Percentiles rank a stretch among this genome's conserved stretches.
Evolutionary conservation across 2,329 filamentous ascomycete species (phyloP).

Genomic region (Talaromyces atroroseus): DNA sequence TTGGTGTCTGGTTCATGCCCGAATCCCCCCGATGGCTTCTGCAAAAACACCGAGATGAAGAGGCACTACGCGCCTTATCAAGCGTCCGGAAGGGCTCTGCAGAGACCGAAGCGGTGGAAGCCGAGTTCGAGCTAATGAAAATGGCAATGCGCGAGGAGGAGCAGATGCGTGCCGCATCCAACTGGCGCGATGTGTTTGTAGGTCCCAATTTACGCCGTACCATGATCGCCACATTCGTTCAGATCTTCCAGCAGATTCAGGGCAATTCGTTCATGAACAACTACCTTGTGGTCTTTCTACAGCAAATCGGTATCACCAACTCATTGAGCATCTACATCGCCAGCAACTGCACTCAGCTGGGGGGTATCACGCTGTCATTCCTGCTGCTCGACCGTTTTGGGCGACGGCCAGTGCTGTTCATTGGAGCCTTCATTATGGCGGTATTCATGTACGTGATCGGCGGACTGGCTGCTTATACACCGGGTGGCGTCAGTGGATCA

Average conservation of each 20-base stretch:
- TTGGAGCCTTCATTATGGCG: conserved; percentile 1
- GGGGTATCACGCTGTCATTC: background rate
- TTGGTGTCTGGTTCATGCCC: background rate
- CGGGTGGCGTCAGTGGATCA: background rate
- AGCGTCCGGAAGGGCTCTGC: background rate
- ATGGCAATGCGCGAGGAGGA: background rate
- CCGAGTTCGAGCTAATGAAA: background rate
- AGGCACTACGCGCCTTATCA: background rate
- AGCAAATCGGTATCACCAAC: background rate
- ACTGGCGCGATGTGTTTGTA: background rate
- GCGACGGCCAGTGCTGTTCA: background rate
- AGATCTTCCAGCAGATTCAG: background rate
- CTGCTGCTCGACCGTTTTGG: background rate
- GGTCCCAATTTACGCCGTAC: background rate
- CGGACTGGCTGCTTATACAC: background rate
- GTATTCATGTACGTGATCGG: background rate
- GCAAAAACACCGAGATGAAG: background rate
- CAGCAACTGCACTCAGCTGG: background rate
- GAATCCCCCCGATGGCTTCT: background rate
- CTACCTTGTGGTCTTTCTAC: background rate
- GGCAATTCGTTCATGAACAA: conserved; percentile 1
- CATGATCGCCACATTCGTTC: background rate
- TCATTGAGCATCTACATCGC: background rate
- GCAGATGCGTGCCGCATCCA: background rate
- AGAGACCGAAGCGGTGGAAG: background rate